Base-by-base conservation (phyloP, 1,284 basidiomycete species). In the Cryptococcus sp. region DNA sequence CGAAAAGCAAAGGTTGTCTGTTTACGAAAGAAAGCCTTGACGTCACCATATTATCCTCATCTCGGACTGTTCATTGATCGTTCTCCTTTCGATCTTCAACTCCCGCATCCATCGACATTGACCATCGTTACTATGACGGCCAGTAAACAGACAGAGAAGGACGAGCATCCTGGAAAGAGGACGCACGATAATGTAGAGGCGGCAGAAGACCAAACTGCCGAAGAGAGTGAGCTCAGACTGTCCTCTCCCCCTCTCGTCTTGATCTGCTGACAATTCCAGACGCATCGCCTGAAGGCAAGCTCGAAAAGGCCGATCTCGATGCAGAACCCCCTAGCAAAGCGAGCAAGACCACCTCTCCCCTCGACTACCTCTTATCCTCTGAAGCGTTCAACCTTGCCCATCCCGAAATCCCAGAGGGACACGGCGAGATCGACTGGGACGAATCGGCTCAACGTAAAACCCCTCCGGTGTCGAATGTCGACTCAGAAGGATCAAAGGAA, bases 301-400 rank as follows among this genome's bases (percentile, higher is more conserved):
- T 24, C 5, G 26, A 36, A 16, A 25, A 45, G 1, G 33, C 25
- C 5, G 48, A 36, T 26, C 16, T 22, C 33, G 33, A 42, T n/a
- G 24, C 4, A 12, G 49, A 49, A 34, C 53, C 50, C 4, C 53
- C 50, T 9, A 11, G 16, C 6, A 52, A 52, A 36, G 35, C 47
- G 12, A 6, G 26, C 21, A 55, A 50, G 26, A 49, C 31, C 18
- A 37, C 48, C 22, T 45, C 51, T 9, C 21, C 51, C 12, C 39
- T 64, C 1, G 55, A 60, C 19, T 64, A 53, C 45, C 52, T 64
- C 2, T 43, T 64, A 12, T 54, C 51, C 21, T 54, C 58, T 38
- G 59, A 62, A 44, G 57, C 57, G 10, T 60, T 57, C 51, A 45
- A 60, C 21, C 43, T 58, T 34, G 56, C 62, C 41, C 57, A 64